phyloP scores from a whole-genome alignment of 352 stramenopile genomes.

The Phytophthora fragariae region DNA sequence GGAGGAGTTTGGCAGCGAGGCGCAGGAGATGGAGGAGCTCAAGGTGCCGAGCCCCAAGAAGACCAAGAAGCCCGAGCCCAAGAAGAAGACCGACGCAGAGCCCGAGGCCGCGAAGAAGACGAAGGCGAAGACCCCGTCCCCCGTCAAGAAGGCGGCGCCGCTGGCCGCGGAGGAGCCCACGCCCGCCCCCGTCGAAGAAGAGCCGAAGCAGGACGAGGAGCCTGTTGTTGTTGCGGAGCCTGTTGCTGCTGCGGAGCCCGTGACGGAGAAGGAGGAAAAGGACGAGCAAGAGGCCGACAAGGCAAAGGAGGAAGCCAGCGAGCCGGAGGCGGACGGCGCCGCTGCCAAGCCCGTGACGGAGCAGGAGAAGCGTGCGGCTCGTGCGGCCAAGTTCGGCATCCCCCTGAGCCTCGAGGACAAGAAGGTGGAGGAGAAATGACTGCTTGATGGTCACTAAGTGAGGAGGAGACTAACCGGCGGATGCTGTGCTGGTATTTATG shows the following conservation, averaged over 20 bases:
- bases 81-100: slow-evolving; percentile 31
- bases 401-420: slow-evolving; percentile 78
- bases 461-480: slow-evolving; percentile 1
- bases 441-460: background rate
- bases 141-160: slow-evolving; percentile 34
- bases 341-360: slow-evolving; percentile 55
- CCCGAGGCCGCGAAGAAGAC: slow-evolving; percentile 31
- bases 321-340: slow-evolving; percentile 24
- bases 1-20: slow-evolving; percentile 86
- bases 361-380: slow-evolving; percentile 80
- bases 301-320: slow-evolving; percentile 1
- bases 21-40: slow-evolving; percentile 74
- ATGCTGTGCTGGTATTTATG: slow-evolving; percentile 11
- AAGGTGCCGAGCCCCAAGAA: slow-evolving; percentile 55
- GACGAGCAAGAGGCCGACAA: slow-evolving; percentile 21
- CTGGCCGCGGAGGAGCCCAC: slow-evolving; percentile 5
- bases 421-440: slow-evolving; percentile 48
- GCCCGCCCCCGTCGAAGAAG: slow-evolving; percentile 23
- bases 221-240: background rate
- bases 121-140: slow-evolving; percentile 14
- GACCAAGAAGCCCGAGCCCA: slow-evolving; percentile 36
- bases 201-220: slow-evolving; percentile 20
- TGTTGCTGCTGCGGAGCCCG: slow-evolving; percentile 8
- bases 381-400: slow-evolving; percentile 85
- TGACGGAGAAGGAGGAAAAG: slow-evolving; percentile 14